phyloP scores from a whole-genome alignment of 208 protist species.

The Leishmania mexicana region DNA sequence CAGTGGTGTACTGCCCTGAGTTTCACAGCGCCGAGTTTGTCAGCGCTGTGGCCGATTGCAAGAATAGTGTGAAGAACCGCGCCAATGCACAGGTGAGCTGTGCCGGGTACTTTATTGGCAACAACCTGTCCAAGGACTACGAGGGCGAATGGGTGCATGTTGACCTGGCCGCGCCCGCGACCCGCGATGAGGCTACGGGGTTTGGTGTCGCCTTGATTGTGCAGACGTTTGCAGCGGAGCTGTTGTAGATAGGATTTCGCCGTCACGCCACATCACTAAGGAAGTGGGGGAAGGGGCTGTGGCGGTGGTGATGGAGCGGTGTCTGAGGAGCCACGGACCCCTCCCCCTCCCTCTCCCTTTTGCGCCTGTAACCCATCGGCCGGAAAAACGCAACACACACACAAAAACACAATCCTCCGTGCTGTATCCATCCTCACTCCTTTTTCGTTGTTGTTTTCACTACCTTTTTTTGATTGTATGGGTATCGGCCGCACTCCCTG shows the following conservation, averaged over 20 bases:
- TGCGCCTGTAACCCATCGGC: background rate
- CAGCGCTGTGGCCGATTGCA: conserved; percentile 68
- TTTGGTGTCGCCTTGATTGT: conserved; percentile 77
- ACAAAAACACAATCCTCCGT: too few species aligned
- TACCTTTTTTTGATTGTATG: background rate
- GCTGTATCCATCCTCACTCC: too few species aligned
- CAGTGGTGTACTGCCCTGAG: conserved; percentile 90
- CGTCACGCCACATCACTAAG: background rate
- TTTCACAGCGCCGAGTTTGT: conserved; percentile 75
- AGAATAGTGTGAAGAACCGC: conserved; percentile 73
- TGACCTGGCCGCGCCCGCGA: conserved; percentile 79
- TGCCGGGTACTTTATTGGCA: conserved; percentile 85
- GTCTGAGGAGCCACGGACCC: background rate
- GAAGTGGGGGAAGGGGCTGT: background rate
- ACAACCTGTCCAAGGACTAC: conserved; percentile 59
- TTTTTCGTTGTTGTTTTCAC: too few species aligned
- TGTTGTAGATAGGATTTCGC: conserved; percentile 12
- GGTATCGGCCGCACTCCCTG: too few species aligned
- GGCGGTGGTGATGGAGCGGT: background rate
- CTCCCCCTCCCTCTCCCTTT: background rate
- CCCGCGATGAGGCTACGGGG: conserved; percentile 67
- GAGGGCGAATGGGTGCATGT: conserved; percentile 86
- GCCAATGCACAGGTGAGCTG: conserved; percentile 80
- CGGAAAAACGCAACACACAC: background rate
- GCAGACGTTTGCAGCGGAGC: conserved; percentile 43